phyloP scores from a whole-genome alignment of 768 basidiomycete species.

The Lactarius vividus region DNA sequence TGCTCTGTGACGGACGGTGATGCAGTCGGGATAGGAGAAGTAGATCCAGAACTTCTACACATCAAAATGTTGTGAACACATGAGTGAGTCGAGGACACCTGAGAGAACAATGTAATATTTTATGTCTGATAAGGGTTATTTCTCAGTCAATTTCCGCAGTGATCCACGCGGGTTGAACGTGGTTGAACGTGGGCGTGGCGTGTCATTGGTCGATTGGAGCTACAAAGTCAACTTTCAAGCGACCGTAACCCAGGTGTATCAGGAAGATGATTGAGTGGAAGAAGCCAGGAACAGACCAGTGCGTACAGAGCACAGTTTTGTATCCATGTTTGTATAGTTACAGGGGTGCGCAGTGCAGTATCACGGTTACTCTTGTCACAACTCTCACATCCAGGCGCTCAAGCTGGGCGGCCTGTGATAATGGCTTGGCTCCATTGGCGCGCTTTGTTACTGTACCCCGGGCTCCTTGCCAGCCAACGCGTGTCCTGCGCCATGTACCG shows the following conservation, averaged over 20 bases:
- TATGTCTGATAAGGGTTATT: background rate
- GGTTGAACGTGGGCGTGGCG: background rate
- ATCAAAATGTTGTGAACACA: background rate
- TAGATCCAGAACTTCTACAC: background rate
- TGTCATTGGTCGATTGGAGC: background rate
- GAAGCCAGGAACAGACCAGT: background rate
- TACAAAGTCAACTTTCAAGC: background rate
- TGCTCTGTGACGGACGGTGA: background rate
- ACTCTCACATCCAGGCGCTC: background rate
- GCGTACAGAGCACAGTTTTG: background rate
- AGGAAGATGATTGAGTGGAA: background rate
- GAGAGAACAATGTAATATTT: background rate
- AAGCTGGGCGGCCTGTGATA: background rate
- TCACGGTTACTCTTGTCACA: background rate
- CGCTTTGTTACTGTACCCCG: background rate
- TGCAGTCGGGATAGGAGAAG: background rate
- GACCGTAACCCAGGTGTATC: background rate
- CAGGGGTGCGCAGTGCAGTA: background rate
- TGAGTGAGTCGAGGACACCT: background rate
- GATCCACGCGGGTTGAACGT: background rate
- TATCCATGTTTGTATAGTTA: background rate
- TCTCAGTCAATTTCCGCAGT: background rate
- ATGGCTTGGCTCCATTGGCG: background rate
- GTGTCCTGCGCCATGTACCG: background rate
- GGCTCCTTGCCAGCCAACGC: slow-evolving; percentile 7